A percentile compares a stretch with the other conserved stretches of the same genome.
phyloP scores from a whole-genome alignment of 176 grass and related monocot species.

The Thalia dealbata region DNA sequence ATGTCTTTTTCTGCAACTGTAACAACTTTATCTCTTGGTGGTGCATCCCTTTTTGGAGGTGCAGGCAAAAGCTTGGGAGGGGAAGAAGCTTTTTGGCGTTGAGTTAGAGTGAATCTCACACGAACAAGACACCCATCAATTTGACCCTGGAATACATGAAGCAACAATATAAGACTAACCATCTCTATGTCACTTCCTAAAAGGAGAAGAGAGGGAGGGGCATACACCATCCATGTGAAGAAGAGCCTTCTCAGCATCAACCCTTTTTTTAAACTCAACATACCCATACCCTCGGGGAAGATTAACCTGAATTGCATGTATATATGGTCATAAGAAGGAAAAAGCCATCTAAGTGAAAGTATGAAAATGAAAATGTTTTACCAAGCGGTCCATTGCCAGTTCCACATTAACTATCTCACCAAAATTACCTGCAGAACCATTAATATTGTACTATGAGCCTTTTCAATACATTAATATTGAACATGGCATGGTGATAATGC shows the following conservation, averaged over 20 bases:
- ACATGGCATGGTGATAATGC: too few species aligned
- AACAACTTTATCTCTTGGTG: constrained; percentile 65
- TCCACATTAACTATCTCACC: constrained; percentile 94
- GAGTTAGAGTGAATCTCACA: constrained; percentile 74
- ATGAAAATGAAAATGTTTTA: constrained; percentile 12
- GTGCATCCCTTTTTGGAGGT: constrained; percentile 58
- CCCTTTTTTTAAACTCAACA: constrained; percentile 84
- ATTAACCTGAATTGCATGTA: constrained; percentile 60
- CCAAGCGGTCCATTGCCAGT: constrained; percentile 79
- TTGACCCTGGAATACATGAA: constrained; percentile 52
- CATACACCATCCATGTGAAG: constrained; percentile 99
- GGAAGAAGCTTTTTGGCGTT: constrained; percentile 64
- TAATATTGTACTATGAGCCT: not conserved
- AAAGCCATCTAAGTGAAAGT: constrained; percentile 1
- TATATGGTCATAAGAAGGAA: constrained; percentile 1
- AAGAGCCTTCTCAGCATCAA: constrained; percentile 98
- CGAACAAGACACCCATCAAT: constrained; percentile 94
- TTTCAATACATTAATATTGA: not conserved
- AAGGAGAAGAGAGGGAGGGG: not conserved
- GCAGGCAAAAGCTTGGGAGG: constrained; percentile 44
- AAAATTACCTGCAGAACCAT: constrained; percentile 52
- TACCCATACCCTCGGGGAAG: constrained; percentile 99
- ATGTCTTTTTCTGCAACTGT: constrained; percentile 58
- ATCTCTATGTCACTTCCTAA: not conserved
- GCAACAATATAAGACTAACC: not conserved